These are phyloP conservation scores for Chlorophyllum brunneum DNA, from an alignment of 768 basidiomycete species.

Conservation along the genomic window DNA sequence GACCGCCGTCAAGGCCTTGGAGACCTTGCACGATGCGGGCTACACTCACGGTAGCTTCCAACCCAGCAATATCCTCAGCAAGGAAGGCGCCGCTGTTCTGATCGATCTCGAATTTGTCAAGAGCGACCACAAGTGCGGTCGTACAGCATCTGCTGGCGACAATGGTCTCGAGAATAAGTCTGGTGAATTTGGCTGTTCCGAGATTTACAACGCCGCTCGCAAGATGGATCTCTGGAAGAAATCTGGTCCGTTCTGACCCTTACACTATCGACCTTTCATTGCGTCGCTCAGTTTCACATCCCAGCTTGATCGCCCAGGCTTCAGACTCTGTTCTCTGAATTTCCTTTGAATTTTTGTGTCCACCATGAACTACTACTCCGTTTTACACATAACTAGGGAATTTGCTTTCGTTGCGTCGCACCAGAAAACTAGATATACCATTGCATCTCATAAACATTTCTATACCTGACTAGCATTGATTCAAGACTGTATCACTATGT, in stretches of 20 bases:
- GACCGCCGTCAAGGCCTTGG: conserved; percentile 9
- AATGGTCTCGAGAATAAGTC: conserved; percentile 9
- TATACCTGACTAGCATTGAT: neutral
- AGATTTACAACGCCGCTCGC: conserved; percentile 8
- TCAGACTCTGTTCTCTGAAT: too few species aligned
- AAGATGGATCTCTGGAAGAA: conserved; percentile 15
- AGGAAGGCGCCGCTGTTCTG: conserved; percentile 3
- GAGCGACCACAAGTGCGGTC: conserved; percentile 10
- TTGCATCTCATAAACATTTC: neutral
- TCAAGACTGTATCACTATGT: conserved; percentile 1
- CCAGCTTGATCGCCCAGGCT: too few species aligned
- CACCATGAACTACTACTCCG: neutral
- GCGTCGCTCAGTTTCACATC: too few species aligned
- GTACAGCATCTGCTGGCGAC: conserved; percentile 1
- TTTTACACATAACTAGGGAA: neutral
- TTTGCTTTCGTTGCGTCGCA: neutral
- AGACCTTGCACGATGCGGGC: conserved; percentile 7
- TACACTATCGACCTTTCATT: neutral
- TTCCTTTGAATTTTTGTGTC: neutral
- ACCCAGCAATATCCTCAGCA: conserved; percentile 9
- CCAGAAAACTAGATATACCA: conserved; percentile 8
- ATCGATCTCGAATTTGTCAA: conserved; percentile 11
- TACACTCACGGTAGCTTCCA: conserved; percentile 10
- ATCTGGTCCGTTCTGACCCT: conserved; percentile 2
- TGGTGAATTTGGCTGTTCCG: conserved; percentile 11